These are phyloP conservation scores for Helianthus annuus DNA, from an alignment of 129 eudicot genomes.

Conservation along the genomic window HanXRQr2.0-SUNRISE NC_035437.2:154146610-154147109, in stretches of 20 bases:
- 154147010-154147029: slow-evolving; percentile 53
- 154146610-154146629: slow-evolving; percentile 86
- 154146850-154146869: slow-evolving; percentile 31
- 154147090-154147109: slow-evolving; percentile 58
- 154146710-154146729: slow-evolving; percentile 22
- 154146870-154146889: slow-evolving; percentile 53
- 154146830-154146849: slow-evolving; percentile 67
- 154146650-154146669: slow-evolving; percentile 48
- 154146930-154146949: slow-evolving; percentile 41
- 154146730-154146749: slow-evolving; percentile 16
- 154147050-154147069: slow-evolving; percentile 22
- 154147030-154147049: slow-evolving; percentile 46
- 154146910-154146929: slow-evolving; percentile 48
- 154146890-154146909: slow-evolving; percentile 58
- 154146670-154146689: background rate
- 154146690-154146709: background rate
- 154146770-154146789: slow-evolving; percentile 37
- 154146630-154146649: slow-evolving; percentile 85
- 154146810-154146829: slow-evolving; percentile 82
- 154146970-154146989: slow-evolving; percentile 59
- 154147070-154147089: slow-evolving; percentile 33
- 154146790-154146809: slow-evolving; percentile 83
- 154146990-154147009: slow-evolving; percentile 73
- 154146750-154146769: slow-evolving; percentile 13
- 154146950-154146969: slow-evolving; percentile 50